Evolutionary conservation across 2,329 filamentous ascomycete species (phyloP), one percentile per base, ranked within the genome.

Genomic region (Pseudopithomyces maydicus): DNA sequence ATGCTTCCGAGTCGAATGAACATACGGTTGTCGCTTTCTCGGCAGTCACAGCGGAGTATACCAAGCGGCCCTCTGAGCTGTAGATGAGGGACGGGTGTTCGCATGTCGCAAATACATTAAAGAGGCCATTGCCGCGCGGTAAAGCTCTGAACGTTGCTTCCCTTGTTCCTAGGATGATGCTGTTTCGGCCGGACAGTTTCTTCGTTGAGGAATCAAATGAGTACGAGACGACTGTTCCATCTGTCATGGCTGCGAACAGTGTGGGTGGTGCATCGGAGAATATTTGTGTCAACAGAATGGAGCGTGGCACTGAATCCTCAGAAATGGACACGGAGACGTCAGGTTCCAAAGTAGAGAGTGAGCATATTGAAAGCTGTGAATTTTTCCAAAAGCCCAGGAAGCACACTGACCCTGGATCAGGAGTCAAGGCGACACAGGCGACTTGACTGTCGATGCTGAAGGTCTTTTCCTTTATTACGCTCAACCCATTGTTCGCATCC

Each of bases 81-180:
- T 99, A 97, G 47, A 99, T 97, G 53, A 99, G 78, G 61, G 91
- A 97, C 0, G 95, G 91, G 70, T 97, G 92, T 68, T 99, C 95
- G 55, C 92, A 97, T 0, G 92, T 96, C 0, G 92, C 92, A 72
- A 99, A 96, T 0, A 99, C 88, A 66, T 90, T 96, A 71, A 84
- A 90, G 0, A 91, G 79, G 0, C 75, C 81, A 51, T 88, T 80
- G 0, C 81, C 81, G 49, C 88, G 85, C 0, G 92, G 91, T 2
- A 99, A 78, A 20, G 90, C 82, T 56, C 94, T 90, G 66, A 99
- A 88, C 14, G 86, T 87, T 1, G 94, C 90, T 64, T 96, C 90
- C 58, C 92, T 89, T 14, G 90, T 94, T 22, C 95, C 94, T 12
- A 99, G 81, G 1, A 94, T 87, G 22, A 96, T 88, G 66, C 88